Evolutionary conservation across 2,329 filamentous ascomycete species (phyloP), one percentile per base, ranked within the genome.

Genomic region (Sporothrix inflata): DNA sequence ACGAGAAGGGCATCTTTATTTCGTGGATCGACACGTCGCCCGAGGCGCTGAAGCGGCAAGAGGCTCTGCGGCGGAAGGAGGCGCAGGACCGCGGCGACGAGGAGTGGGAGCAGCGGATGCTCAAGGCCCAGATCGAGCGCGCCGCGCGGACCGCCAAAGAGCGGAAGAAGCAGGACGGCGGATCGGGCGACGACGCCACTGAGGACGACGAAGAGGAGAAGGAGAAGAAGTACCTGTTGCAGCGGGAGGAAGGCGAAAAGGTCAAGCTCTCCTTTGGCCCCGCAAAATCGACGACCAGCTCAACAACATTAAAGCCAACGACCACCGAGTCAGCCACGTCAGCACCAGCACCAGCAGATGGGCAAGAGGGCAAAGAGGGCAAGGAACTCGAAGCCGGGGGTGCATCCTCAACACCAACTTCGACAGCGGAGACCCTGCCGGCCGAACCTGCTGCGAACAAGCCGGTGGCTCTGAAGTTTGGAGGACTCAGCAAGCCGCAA

Each of bases 1-100:
- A 90, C 53, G 89, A 89, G 6, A 95, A 97, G 80, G 96, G 93
- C 0, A 77, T 98, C 53, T 92, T 94, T 77, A 90, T 99, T 70
- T 86, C 91, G 1, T 99, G 94, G 93, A 91, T 98, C 72, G 95
- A 99, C 78, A 94, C 95, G 77, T 94, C 91, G 47, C 93, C 94
- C 0, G 95, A 97, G 71, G 93, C 94, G 1, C 82, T 98, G 75
- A 86, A 89, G 76, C 84, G 94, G 68, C 89, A 93, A 74, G 95
- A 98, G 75, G 93, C 93, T 34, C 85, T 98, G 66, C 85, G 91
- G 76, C 90, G 91, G 79, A 95, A 94, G 80, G 94, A 98, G 80
- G 88, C 92, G 71, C 90, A 94, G 81, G 94, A 98, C 77, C 93
- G 92, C 76, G 94, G 94, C 1, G 94, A 98, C 76, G 95, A 98